Evolutionary conservation across 2,329 filamentous ascomycete species (phyloP).

Genomic region (Calonectria pauciramosa): DNA sequence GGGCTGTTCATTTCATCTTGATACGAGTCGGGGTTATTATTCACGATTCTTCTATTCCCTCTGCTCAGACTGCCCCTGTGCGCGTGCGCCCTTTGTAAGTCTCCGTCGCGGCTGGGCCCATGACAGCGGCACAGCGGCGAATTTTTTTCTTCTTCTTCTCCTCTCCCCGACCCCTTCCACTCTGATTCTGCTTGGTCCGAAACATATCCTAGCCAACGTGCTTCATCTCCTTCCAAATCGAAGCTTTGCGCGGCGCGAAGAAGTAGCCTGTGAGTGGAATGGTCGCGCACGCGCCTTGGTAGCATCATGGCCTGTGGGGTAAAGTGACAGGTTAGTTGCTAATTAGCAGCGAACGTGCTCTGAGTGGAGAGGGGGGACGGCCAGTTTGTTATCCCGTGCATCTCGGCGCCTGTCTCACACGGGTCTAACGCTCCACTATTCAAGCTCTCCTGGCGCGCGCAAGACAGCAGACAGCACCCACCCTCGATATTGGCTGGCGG

Average conservation of each 20-base stretch:
- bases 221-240: slow-evolving; percentile 8
- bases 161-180: not conserved
- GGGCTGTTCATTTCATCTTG: not conserved
- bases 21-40: not conserved
- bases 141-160: not conserved
- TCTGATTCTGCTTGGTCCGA: not conserved
- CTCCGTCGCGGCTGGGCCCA: not conserved
- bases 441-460: slow-evolving; percentile 17
- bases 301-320: slow-evolving; percentile 7
- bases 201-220: not conserved
- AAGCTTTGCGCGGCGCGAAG: slow-evolving; percentile 9
- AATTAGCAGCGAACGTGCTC: slow-evolving; percentile 7
- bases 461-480: slow-evolving; percentile 6
- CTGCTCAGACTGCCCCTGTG: not conserved
- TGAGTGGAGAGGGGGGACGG: not conserved
- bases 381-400: slow-evolving; percentile 9
- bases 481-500: slow-evolving; percentile 9
- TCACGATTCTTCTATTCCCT: not conserved
- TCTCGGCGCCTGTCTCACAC: slow-evolving; percentile 1
- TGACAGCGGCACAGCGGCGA: not conserved
- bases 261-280: slow-evolving; percentile 3
- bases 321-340: slow-evolving; percentile 14
- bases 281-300: slow-evolving; percentile 8
- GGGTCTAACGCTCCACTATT: slow-evolving; percentile 10
- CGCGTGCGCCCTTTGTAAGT: not conserved